Evolutionary conservation across 805 yeast genomes (phyloP).

Genomic region (Candida pseudoglaebosa): DNA sequence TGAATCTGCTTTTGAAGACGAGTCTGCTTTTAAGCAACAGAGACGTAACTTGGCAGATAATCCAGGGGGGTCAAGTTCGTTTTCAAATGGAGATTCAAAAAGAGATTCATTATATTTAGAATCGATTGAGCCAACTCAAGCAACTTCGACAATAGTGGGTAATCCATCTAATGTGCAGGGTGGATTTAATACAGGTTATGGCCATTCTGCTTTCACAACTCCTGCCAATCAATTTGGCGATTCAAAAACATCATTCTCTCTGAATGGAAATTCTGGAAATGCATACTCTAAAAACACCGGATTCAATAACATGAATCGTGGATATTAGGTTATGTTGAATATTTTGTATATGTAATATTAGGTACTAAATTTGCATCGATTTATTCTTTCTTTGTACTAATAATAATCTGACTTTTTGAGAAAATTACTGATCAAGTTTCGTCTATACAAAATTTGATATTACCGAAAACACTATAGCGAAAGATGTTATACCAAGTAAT

Average conservation of each 20-base stretch:
- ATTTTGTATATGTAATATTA: neutral
- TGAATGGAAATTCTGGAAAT: neutral
- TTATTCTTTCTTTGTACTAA: no score
- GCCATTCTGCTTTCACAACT: conserved; percentile 7
- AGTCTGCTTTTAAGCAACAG: conserved; percentile 2
- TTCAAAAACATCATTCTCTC: neutral
- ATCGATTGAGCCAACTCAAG: conserved; percentile 38
- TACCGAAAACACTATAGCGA: conserved; percentile 49
- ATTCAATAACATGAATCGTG: conserved; percentile 2
- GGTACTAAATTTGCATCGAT: neutral
- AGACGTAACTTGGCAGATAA: neutral
- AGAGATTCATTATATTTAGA: conserved; percentile 27
- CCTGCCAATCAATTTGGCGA: neutral
- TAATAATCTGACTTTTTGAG: no score
- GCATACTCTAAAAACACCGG: conserved; percentile 2
- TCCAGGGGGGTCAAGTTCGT: conserved; percentile 5
- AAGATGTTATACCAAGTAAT: conserved; percentile 52
- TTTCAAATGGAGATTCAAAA: conserved; percentile 14
- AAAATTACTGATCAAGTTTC: no score
- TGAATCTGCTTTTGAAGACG: conserved; percentile 9
- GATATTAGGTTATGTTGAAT: conserved; percentile 1
- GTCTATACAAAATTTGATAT: conserved; percentile 33
- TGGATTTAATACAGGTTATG: conserved; percentile 19
- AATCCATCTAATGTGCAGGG: conserved; percentile 29
- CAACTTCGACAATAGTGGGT: conserved; percentile 40